These are phyloP conservation scores for Pestalotiopsis sp. DNA, from an alignment of 2,329 filamentous ascomycete genomes.

Conservation along the genomic window DNA sequence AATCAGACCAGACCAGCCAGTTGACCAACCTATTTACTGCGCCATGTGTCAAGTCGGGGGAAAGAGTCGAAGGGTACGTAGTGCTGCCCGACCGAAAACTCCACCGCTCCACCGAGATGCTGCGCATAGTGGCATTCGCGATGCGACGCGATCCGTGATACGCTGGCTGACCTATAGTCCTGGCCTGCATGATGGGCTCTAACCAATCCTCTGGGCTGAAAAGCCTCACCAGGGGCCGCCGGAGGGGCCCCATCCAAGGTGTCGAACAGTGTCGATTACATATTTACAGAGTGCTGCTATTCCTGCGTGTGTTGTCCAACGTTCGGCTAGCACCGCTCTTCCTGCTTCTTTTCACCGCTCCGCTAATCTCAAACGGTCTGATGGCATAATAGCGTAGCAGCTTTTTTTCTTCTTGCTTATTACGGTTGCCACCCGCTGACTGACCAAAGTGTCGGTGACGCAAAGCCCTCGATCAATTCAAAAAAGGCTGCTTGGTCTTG, in stretches of 20 bases:
- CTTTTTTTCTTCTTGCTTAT: neutral
- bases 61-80: neutral
- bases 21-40: neutral
- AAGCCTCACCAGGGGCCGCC: constrained; percentile 2
- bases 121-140: neutral
- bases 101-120: constrained; percentile 9
- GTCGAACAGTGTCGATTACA: neutral
- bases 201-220: constrained; percentile 1
- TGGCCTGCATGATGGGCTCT: neutral
- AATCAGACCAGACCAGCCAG: too few relatives aligned
- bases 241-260: neutral
- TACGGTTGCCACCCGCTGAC: neutral
- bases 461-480: neutral
- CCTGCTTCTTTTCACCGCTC: constrained; percentile 1
- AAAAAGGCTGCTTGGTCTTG: neutral
- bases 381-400: neutral
- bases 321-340: neutral
- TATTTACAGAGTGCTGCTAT: neutral
- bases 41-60: constrained; percentile 8
- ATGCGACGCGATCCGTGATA: constrained; percentile 5
- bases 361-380: constrained; percentile 9
- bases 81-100: constrained; percentile 5
- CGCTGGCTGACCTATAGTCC: neutral
- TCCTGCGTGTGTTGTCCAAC: neutral
- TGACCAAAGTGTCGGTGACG: neutral